These are phyloP conservation scores for Colletotrichum sp. DNA, from an alignment of 2,329 filamentous ascomycete genomes.

Conservation along the genomic window DNA sequence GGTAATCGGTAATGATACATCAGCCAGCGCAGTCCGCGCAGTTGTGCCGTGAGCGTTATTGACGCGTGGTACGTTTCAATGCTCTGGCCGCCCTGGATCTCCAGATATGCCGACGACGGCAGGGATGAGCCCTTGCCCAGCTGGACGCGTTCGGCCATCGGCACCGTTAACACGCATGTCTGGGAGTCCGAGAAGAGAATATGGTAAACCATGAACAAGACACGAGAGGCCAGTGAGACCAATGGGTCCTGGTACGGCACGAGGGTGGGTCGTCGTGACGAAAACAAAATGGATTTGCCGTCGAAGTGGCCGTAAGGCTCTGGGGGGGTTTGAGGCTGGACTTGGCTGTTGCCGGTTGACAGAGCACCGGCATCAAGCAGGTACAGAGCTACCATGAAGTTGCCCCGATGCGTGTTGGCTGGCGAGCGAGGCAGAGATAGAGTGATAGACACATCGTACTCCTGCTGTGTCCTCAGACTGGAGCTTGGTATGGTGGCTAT, in stretches of 20 bases:
- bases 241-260: conserved; percentile 79
- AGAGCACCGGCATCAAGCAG: conserved; percentile 58
- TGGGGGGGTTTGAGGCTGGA: conserved; percentile 17
- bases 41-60: conserved; percentile 74
- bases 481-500: conserved; percentile 48
- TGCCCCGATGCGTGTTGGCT: conserved; percentile 77
- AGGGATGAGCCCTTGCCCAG: conserved; percentile 56
- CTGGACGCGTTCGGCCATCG: conserved; percentile 74
- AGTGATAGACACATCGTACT: conserved; percentile 82
- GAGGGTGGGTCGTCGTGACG: conserved; percentile 75
- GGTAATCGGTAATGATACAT: conserved; percentile 85
- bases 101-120: conserved; percentile 57
- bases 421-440: conserved; percentile 81
- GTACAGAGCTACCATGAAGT: conserved; percentile 91
- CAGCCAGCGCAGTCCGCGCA: conserved; percentile 78
- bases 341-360: conserved; percentile 22
- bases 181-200: conserved; percentile 69
- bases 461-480: conserved; percentile 71
- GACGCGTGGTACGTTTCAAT: conserved; percentile 78
- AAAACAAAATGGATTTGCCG: conserved; percentile 54
- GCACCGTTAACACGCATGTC: conserved; percentile 66
- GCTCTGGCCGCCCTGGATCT: conserved; percentile 70
- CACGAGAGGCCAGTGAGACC: conserved; percentile 63
- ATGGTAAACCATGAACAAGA: conserved; percentile 72
- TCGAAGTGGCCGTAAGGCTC: conserved; percentile 40